Evolutionary conservation across 495 filamentous ascomycete species (phyloP).

Genomic region (Chaetomium tenue): DNA sequence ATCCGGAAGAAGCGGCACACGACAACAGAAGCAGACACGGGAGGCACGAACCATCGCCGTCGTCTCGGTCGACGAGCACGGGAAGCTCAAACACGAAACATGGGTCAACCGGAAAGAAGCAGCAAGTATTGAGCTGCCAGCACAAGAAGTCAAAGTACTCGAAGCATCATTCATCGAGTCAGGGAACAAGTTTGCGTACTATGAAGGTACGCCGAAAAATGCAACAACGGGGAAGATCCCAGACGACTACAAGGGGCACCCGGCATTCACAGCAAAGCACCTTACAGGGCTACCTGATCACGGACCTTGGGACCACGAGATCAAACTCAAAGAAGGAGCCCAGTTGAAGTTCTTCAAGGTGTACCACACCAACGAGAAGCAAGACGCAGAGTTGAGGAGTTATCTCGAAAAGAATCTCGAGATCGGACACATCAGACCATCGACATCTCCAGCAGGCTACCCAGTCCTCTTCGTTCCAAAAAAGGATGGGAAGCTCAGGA

Average conservation of each 20-base stretch:
- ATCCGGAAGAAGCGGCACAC: no score
- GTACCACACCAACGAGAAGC: background rate
- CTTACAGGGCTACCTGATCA: constrained; percentile 5
- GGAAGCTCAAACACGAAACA: no score
- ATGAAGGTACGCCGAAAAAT: background rate
- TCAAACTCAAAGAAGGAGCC: constrained; percentile 8
- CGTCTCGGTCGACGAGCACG: no score
- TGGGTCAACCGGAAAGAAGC: no score
- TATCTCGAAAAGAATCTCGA: constrained; percentile 8
- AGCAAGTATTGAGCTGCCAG: no score
- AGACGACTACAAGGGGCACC: background rate
- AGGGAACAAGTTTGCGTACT: background rate
- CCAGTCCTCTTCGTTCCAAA: constrained; percentile 13
- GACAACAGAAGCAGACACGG: no score
- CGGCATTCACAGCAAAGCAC: constrained; percentile 11
- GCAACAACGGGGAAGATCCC: background rate
- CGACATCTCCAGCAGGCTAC: background rate
- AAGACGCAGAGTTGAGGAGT: background rate
- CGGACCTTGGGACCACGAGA: constrained; percentile 11
- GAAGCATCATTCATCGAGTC: no score
- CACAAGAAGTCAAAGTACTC: no score
- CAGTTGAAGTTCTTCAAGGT: constrained; percentile 8
- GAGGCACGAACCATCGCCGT: no score
- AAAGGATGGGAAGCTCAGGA: constrained; percentile 8
- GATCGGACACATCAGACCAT: constrained; percentile 1